Evolutionary conservation across 2,329 filamentous ascomycete genomes (phyloP).

Genomic region (Cercospora sp.): DNA sequence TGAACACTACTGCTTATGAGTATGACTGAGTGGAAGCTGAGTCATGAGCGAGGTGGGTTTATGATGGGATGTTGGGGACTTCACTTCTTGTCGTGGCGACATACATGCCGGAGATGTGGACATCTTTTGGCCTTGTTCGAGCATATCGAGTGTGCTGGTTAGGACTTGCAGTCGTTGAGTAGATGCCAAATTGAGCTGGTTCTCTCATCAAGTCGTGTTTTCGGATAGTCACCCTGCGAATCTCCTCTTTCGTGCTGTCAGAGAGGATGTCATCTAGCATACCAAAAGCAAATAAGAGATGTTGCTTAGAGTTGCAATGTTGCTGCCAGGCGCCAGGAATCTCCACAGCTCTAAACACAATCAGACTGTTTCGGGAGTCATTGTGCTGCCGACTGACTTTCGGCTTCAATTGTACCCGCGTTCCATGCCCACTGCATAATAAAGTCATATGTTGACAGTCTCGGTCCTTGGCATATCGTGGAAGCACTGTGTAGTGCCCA

Average conservation of each 20-base stretch:
- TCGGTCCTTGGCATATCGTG: neutral
- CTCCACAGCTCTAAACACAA: neutral
- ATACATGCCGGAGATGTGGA: neutral
- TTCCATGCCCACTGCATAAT: neutral
- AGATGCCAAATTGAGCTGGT: neutral
- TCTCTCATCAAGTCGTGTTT: neutral
- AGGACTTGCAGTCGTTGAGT: neutral
- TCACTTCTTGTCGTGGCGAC: neutral
- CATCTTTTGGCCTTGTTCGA: neutral
- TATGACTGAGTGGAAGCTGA: neutral
- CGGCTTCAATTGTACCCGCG: neutral
- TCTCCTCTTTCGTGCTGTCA: neutral
- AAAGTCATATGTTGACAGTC: neutral
- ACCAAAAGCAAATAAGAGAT: neutral
- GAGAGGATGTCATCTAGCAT: neutral
- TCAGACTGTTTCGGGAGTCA: neutral
- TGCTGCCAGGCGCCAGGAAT: neutral
- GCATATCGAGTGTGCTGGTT: neutral
- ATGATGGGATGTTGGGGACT: neutral
- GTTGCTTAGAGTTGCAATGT: neutral
- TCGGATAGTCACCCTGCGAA: neutral
- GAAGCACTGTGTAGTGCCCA: neutral
- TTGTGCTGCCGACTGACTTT: neutral
- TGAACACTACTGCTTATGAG: constrained; percentile 13
- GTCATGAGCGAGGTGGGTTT: neutral